Base-by-base conservation (phyloP, 495 filamentous ascomycete species). In the Podospora pseudocomata region DNA sequence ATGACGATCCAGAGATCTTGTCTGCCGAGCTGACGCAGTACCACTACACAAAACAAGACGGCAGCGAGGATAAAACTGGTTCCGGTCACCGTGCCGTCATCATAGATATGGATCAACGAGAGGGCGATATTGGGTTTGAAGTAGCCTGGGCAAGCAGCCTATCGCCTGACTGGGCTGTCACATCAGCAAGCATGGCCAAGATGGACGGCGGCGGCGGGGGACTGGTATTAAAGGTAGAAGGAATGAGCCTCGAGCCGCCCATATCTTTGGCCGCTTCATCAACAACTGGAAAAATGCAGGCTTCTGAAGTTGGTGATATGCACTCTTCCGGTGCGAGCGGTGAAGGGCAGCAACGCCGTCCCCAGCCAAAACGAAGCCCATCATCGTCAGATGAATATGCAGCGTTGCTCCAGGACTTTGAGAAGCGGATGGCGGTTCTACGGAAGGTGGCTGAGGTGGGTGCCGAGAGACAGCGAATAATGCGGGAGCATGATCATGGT, bases 181-280 rank as follows among this genome's bases (percentile, higher is more conserved):
- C 80, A 2, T 73, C 76, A 54, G 78, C 82, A 3, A 78, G 73
- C 55, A 77, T 73, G 64, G 85, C 81, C 68, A 80, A 80, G 76
- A 68, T 76, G 32, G 72, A 69, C 54, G 70, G 68, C 57, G 73
- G 73, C 53, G 73, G 71, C 2, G 71, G 67, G 34, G 69, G 59
- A 2, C 71, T 90, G 65, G 91, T 93, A 86, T 76, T 93, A 39
- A 84, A 84, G 56, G 88, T 94, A 58, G 86, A 89, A 49, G 91
- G 91, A 1, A 75, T 78, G 18, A 74, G 71, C 57, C 54, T 83
- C 4, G 83, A 86, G 71, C 63, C 67, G 39, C 54, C 60, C 2
- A 69, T 60, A 13, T 26, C 63, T 11, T 70, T 71, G 79, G 20
- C 69, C 39, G 15, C 5, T 13, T 11, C 39, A 49, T 49, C 39